Percentiles rank a stretch among this genome's conserved stretches.
Conservation (phyloP, 2,329 filamentous ascomycete species). For the Nemania abortiva region DNA sequence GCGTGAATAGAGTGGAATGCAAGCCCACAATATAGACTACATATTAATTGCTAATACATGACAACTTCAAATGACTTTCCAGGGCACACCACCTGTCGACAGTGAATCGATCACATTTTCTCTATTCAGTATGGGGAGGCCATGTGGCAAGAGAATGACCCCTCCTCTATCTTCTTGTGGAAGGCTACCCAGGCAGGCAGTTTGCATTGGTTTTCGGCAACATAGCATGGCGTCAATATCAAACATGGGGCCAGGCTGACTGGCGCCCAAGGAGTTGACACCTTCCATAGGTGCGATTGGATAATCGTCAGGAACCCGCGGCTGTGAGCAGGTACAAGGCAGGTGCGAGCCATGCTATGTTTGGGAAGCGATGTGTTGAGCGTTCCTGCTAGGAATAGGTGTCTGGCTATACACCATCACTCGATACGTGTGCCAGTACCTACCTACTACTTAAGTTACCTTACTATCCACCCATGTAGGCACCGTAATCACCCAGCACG, state of each 20-base stretch:
- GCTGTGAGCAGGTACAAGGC: slow-evolving; percentile 19
- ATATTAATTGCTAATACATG: slow-evolving; percentile 49
- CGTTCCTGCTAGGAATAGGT: slow-evolving; percentile 2
- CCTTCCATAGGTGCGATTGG: neutral
- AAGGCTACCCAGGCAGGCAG: neutral
- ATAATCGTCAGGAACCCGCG: neutral
- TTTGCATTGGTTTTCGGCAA: slow-evolving; percentile 10
- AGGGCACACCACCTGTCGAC: neutral
- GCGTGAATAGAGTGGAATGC: slow-evolving; percentile 7
- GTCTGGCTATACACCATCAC: neutral
- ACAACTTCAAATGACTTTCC: slow-evolving; percentile 7
- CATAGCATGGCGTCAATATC: neutral
- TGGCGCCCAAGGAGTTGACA: neutral
- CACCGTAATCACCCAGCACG: neutral
- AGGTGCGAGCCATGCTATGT: neutral
- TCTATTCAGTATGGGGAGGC: neutral
- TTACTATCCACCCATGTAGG: neutral
- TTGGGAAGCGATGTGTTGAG: slow-evolving; percentile 18
- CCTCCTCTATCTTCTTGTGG: slow-evolving; percentile 9
- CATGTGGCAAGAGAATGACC: slow-evolving; percentile 7
- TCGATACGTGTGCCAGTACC: too few relatives aligned
- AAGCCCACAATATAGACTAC: slow-evolving; percentile 36
- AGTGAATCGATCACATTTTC: neutral
- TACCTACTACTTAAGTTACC: too few relatives aligned
- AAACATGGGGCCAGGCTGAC: neutral